phyloP scores from a whole-genome alignment of 78 protist genomes.

The Cavenderia fasciculata region DNA sequence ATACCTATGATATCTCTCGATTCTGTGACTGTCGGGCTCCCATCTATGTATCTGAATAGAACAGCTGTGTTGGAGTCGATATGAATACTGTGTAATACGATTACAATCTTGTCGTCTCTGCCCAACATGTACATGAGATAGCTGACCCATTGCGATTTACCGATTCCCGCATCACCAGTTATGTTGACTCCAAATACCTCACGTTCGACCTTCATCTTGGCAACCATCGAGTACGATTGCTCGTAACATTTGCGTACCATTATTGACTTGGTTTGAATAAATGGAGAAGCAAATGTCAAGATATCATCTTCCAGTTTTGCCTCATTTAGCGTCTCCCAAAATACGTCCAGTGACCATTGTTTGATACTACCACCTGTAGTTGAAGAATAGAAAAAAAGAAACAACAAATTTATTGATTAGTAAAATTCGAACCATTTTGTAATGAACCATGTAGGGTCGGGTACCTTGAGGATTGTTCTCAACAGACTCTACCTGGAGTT shows the following conservation, averaged over 20 bases:
- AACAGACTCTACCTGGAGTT: too few relatives aligned
- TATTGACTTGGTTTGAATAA: neutral
- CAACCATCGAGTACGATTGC: neutral
- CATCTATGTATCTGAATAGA: too few relatives aligned
- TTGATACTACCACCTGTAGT: too few relatives aligned
- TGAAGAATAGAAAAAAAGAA: too few relatives aligned
- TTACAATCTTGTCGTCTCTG: too few relatives aligned
- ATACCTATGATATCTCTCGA: neutral
- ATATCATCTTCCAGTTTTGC: neutral
- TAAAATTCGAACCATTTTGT: too few relatives aligned
- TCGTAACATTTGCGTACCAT: neutral
- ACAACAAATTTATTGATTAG: too few relatives aligned
- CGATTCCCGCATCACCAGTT: neutral
- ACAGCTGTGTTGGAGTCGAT: neutral
- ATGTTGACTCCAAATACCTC: neutral
- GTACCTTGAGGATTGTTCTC: too few relatives aligned
- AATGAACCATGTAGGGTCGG: too few relatives aligned
- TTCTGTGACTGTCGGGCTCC: too few relatives aligned
- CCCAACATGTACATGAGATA: neutral
- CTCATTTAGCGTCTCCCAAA: neutral
- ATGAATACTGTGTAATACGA: neutral
- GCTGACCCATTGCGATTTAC: neutral
- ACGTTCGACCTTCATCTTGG: neutral
- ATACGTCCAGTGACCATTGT: neutral
- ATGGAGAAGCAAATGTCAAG: neutral